Evolutionary conservation across 2,329 filamentous ascomycete species (phyloP).

Genomic region (Aspergillus clavatus): DNA sequence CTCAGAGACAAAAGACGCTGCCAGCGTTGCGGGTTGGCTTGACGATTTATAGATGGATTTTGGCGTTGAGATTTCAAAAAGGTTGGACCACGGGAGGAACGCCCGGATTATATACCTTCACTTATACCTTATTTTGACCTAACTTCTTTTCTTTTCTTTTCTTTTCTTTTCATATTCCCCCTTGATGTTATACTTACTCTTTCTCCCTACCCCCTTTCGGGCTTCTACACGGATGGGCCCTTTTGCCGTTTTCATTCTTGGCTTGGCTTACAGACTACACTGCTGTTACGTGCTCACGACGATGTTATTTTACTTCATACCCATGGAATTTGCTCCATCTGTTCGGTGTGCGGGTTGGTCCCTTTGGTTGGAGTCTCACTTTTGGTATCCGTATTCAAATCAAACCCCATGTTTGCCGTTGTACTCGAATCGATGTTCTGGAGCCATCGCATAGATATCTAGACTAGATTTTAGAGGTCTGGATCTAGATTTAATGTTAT

Average conservation of each 20-base stretch:
- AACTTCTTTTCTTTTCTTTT: background rate
- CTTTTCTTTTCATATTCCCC: conserved; percentile 4
- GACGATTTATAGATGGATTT: conserved; percentile 17
- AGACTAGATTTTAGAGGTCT: no score
- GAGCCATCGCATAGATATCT: no score
- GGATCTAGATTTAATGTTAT: no score
- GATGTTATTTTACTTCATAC: conserved; percentile 17
- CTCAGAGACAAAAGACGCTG: no score
- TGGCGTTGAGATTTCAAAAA: conserved; percentile 26
- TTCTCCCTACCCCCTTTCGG: conserved; percentile 7
- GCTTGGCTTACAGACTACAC: no score
- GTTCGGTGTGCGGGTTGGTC: conserved; percentile 7
- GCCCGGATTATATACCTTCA: conserved; percentile 7
- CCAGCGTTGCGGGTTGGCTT: background rate
- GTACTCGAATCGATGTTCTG: no score
- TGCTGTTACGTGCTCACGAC: conserved; percentile 19
- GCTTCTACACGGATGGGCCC: background rate
- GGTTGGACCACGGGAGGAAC: conserved; percentile 8
- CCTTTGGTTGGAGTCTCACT: conserved; percentile 1
- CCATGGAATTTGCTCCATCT: conserved; percentile 13
- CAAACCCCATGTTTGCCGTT: no score
- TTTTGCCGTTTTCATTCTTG: no score
- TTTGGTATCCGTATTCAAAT: no score
- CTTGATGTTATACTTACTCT: conserved; percentile 5
- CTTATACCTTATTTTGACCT: conserved; percentile 2